phyloP scores from a whole-genome alignment of 805 yeast species.

The Kluyveromyces siamensis region DNA sequence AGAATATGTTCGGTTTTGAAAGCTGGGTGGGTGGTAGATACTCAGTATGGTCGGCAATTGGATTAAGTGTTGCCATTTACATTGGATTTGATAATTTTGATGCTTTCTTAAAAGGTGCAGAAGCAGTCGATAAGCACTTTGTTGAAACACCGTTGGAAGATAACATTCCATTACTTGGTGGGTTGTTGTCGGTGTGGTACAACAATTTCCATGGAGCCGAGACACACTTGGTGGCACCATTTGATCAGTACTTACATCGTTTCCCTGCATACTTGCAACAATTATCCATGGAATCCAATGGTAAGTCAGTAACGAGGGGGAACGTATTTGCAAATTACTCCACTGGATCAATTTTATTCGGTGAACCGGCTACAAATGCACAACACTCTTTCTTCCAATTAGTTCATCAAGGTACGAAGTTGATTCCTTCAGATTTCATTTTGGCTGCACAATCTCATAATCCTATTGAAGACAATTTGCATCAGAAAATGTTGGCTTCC shows the following conservation, averaged over 20 bases:
- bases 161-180: slow-evolving; percentile 91
- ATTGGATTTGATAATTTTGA: slow-evolving; percentile 94
- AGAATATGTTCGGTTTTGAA: slow-evolving; percentile 97
- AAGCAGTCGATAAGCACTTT: slow-evolving; percentile 93
- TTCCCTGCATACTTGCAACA: slow-evolving; percentile 99
- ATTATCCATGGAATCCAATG: slow-evolving; percentile 97
- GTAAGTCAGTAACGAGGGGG: slow-evolving; percentile 93
- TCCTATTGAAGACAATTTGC: slow-evolving; percentile 89
- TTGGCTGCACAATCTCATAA: slow-evolving; percentile 96
- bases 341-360: slow-evolving; percentile 91
- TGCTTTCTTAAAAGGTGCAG: slow-evolving; percentile 91
- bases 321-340: slow-evolving; percentile 87
- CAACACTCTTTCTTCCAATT: slow-evolving; percentile 99
- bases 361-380: slow-evolving; percentile 98
- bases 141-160: slow-evolving; percentile 71
- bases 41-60: slow-evolving; percentile 99
- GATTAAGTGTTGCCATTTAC: slow-evolving; percentile 88
- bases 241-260: slow-evolving; percentile 97
- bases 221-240: slow-evolving; percentile 97
- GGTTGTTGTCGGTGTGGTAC: slow-evolving; percentile 93
- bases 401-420: slow-evolving; percentile 97
- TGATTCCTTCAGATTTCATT: slow-evolving; percentile 94
- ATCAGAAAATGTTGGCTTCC: slow-evolving; percentile 97
- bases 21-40: slow-evolving; percentile 99
- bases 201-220: slow-evolving; percentile 97